Base-by-base conservation (phyloP, 2,329 filamentous ascomycete genomes). In the Cercospora canescens region DNA sequence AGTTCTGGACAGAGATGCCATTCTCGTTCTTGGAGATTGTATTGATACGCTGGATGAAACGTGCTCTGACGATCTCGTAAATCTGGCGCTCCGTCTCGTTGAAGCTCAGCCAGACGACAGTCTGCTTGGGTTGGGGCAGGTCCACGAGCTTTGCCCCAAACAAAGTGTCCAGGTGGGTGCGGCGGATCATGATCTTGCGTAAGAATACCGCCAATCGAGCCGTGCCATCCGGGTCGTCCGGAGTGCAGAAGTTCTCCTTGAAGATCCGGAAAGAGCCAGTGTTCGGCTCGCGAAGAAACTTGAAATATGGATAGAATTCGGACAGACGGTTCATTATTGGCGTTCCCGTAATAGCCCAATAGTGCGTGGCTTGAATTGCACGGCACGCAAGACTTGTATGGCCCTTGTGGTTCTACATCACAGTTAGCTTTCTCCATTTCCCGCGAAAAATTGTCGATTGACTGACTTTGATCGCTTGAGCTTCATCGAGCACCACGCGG, bases 381-480 rank as follows among this genome's bases (percentile, higher is more conserved):
- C 80, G 79, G 66, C 81, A 84, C 3, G 83, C 83, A 37, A 83
- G 73, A 0, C 79, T 81, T 0, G 81, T 84, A 4, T 76, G 74
- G 1, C 73, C 70, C 0, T 63, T 63, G 6, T 80, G 75, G 32
- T 86, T 88, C 87, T 63, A 14, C 6, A 5, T 45, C 28, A 37
- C 7, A 4, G 54, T 63, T 28, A 63, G 62, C 52, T 26, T 52
- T 35, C 24, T 26, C 37, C 14, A 16, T 28, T 30, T 50, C 26
- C 8, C 21, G 14, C 18, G 8, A 39, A 18, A 11, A 11, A n/a
- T n/a, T 30, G 1, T 45, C 4, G 4, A 21, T 3, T 4, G 14
- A 41, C 84, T 52, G 16, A 63, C 62, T 39, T 98, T 98, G 88
- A 99, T 98, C 70, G 94, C 94, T 77, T 98, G 95, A 1, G 95